Evolutionary conservation across 176 grass and related monocot species (phyloP), one percentile per base, ranked within the genome.

Genomic region (Melocanna baccifera): DNA sequence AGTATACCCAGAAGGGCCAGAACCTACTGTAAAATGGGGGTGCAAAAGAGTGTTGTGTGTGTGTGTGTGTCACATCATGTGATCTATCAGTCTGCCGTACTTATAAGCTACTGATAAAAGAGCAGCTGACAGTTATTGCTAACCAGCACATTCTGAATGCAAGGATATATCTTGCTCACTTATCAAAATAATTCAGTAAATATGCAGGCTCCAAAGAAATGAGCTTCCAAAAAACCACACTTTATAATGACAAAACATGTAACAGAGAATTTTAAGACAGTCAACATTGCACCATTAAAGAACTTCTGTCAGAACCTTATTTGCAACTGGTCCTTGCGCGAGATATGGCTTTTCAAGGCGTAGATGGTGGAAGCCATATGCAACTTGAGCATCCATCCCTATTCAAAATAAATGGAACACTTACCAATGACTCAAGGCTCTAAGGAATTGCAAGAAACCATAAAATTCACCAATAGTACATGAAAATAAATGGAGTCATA

Each of bases 331-430:
- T 69, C 96, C 96, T 86, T 94, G 91, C 12, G 93, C 93, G 88
- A 99, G 93, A 73, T 96, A 94, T 28, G 96, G 91, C 45, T 96
- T 99, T 64, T 94, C 89, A 89, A 96, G 83, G 75, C 96, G 93
- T 80, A 96, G 73, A 81, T 91, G 93, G 81, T 99, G 96, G 84
- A 99, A 99, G 37, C 91, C 90, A 81, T 99, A 87, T 22, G 96
- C 96, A 79, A 99, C 91, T 90, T 96, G 93, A 84, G 96, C 96
- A 94, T 99, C 96, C 96, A 99, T 99, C 71, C 96, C 96, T 99
- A 40, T 61, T 65, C 73, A 80, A 75, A 97, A 86, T 50, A 81
- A 81, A 79, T 59, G 16, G 6, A 50, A 78, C n/a, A 61, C 37
- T 83, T 69, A 75, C 0, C 39, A 65, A 56, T 83, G 14, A 63